Conservation (phyloP, 352 stramenopile genomes). For the Pythium insidiosum region DNA sequence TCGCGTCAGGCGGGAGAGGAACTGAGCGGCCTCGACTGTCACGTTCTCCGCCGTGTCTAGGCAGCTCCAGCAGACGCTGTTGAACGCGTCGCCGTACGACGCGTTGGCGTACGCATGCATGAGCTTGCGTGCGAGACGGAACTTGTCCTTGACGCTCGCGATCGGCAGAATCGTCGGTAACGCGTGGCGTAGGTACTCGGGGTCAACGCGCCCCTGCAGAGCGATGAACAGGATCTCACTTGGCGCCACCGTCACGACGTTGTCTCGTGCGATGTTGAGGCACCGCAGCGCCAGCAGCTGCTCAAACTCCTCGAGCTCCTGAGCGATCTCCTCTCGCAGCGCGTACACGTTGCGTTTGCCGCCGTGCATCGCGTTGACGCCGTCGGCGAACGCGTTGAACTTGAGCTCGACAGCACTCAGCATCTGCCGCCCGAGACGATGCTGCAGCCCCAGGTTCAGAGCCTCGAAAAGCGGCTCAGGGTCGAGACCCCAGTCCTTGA, state of each 20-base stretch:
- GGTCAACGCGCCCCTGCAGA: slow-evolving; percentile 33
- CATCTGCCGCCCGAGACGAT: slow-evolving; percentile 33
- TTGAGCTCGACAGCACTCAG: slow-evolving; percentile 29
- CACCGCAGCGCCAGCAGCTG: slow-evolving; percentile 44
- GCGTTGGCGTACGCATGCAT: slow-evolving; percentile 38
- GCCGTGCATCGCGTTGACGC: slow-evolving; percentile 43
- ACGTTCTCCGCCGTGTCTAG: slow-evolving; percentile 58
- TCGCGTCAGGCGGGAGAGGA: slow-evolving; percentile 53
- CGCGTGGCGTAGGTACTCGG: slow-evolving; percentile 55
- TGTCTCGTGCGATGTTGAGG: slow-evolving; percentile 42
- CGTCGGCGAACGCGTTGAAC: slow-evolving; percentile 45
- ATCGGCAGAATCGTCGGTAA: slow-evolving; percentile 52
- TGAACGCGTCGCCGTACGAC: slow-evolving; percentile 47
- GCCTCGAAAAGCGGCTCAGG: slow-evolving; percentile 53
- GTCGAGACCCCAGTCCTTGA: slow-evolving; percentile 74
- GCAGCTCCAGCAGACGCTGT: slow-evolving; percentile 63
- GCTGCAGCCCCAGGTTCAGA: slow-evolving; percentile 49
- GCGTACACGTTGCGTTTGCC: slow-evolving; percentile 39
- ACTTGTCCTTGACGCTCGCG: slow-evolving; percentile 48
- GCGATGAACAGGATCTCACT: slow-evolving; percentile 58
- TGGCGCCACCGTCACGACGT: slow-evolving; percentile 26
- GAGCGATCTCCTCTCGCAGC: slow-evolving; percentile 54
- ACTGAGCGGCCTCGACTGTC: slow-evolving; percentile 48
- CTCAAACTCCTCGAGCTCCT: slow-evolving; percentile 68
- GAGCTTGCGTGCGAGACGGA: slow-evolving; percentile 38